Evolutionary conservation across 169 alveolate species (phyloP).

Genomic region (Plasmodium yoelii): DNA sequence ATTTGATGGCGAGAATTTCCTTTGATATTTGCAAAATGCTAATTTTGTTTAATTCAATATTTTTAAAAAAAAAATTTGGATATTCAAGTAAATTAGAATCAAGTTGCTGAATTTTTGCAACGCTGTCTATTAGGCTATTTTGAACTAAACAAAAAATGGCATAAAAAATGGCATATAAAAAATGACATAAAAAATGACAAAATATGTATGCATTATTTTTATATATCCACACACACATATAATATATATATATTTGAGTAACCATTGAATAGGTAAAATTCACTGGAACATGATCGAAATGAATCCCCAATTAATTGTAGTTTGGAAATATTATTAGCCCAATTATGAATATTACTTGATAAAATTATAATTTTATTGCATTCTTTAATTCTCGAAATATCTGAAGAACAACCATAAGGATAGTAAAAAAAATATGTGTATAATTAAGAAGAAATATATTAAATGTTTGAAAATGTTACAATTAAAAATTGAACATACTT

Average conservation of each 20-base stretch:
- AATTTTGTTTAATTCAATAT: conserved; percentile 39
- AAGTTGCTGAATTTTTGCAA: conserved; percentile 10
- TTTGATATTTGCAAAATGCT: conserved; percentile 57
- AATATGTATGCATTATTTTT: neutral
- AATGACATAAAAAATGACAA: neutral
- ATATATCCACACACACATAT: neutral
- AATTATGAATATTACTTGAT: conserved; percentile 48
- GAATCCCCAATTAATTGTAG: conserved; percentile 36
- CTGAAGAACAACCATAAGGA: conserved; percentile 4
- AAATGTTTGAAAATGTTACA: neutral
- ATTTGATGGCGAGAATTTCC: conserved; percentile 43
- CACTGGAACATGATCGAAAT: conserved; percentile 17
- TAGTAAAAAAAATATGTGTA: neutral
- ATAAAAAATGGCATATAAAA: neutral
- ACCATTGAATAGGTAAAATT: conserved; percentile 64
- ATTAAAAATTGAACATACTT: conserved; percentile 5
- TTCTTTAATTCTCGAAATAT: conserved; percentile 24
- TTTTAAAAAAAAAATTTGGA: conserved; percentile 37
- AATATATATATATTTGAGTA: neutral
- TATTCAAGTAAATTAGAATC: conserved; percentile 8
- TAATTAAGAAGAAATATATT: neutral
- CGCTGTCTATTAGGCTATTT: neutral
- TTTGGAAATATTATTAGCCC: conserved; percentile 43
- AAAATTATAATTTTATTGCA: conserved; percentile 49
- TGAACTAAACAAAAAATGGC: conserved; percentile 1